Evolutionary conservation across 768 basidiomycete species (phyloP), one percentile per base, ranked within the genome.

Genomic region (Naganishia vishniacii): DNA sequence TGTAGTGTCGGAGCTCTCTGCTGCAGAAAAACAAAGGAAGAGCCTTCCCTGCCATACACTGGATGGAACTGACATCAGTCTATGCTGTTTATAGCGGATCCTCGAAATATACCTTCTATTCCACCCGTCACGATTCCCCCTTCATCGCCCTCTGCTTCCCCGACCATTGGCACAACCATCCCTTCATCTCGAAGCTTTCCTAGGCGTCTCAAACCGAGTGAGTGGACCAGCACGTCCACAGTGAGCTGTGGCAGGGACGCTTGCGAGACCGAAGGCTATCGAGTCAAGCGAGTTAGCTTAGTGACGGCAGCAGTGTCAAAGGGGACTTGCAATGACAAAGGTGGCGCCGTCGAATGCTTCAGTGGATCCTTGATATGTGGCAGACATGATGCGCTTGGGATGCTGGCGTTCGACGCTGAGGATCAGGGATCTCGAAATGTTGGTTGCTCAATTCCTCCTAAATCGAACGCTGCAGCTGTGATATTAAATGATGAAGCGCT

Each of bases 171-270:
- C 20, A 63, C 49, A 13, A 53, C 49, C 48, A 48, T 63, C 25
- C 41, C 48, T 3, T 12, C 62, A 45, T 63, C 62, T 4, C 29
- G 29, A 47, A 63, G 23, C 49, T n/a, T 18, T 4, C 62, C 62
- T 4, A 63, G 29, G 4, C 48, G 31, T 15, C 26, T 34, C 16
- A 63, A 28, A 4, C 49, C 41, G 26, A 63, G 48, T 7, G 62
- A 63, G 32, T 63, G 62, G 25, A 63, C 40, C 11, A 63, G 41
- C 5, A 63, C 29, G 26, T 63, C 62, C 31, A 63, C 62, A 2
- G 62, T 63, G 6, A 63, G 62, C 40, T 63, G 62, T 31, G 62
- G 41, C 15, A 63, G 48, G 20, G 45, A 48, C 9, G 48, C 62
- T 42, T 63, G 48, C 6, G 62, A 63, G 7, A 63, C 62, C 34